Percentiles rank a stretch among this genome's conserved stretches.
Conservation (phyloP, 495 filamentous ascomycete genomes). For the Aspergillus incahuasiensis region DNA sequence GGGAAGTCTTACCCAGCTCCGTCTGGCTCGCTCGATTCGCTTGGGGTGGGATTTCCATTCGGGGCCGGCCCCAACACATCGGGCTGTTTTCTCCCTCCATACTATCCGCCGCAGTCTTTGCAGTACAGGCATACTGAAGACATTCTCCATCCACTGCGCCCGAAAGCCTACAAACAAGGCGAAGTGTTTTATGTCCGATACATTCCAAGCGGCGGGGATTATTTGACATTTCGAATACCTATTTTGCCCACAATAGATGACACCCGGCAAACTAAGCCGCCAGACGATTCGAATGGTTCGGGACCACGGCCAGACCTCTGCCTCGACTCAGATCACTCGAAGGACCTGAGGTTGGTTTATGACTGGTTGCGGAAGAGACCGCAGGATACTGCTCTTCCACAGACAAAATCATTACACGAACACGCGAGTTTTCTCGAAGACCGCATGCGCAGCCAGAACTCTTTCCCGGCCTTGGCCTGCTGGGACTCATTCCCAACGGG, state of each 20-base stretch:
- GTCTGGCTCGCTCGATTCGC: not conserved
- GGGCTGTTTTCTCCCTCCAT: not conserved
- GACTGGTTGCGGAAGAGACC: not conserved
- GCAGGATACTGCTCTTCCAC: not conserved
- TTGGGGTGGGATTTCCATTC: not conserved
- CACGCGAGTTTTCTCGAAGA: not conserved
- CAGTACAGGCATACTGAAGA: not conserved
- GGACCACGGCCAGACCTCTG: not conserved
- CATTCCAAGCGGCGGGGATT: not conserved
- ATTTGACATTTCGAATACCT: not conserved
- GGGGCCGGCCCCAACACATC: not conserved
- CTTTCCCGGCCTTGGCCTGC: not conserved
- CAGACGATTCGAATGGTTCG: not conserved
- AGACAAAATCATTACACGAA: not conserved
- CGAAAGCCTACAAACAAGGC: not conserved
- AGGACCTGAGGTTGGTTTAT: not conserved
- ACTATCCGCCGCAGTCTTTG: not conserved
- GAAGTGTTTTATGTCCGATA: not conserved
- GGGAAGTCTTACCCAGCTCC: not conserved
- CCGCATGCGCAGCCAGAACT: slow-evolving; percentile 3
- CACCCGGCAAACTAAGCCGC: not conserved
- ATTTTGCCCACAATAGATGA: not conserved
- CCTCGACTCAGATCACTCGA: not conserved
- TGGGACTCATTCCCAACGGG: not conserved
- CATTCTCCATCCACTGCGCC: not conserved